Base-by-base conservation (phyloP, 257 asterid species). In the Nicotiana knightiana region DNA sequence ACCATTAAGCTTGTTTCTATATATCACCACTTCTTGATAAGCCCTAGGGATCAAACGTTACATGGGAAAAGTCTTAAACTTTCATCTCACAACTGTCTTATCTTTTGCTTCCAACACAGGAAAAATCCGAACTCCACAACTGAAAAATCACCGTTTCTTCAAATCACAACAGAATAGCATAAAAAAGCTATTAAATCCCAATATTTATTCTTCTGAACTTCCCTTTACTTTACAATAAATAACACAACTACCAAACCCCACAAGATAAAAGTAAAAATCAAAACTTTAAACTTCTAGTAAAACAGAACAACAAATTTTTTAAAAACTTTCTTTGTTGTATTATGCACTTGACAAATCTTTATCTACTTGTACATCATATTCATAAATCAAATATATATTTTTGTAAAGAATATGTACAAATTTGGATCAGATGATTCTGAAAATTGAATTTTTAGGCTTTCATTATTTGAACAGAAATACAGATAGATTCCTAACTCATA, bases 221-320 rank as follows among this genome's bases (percentile, higher is more conserved):
- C 24, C 43, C 53, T 53, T 37, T 12, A 73, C 35, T 64, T 13
- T 28, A 30, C 70, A 12, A 64, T 28, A 64, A 64, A 28, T 26
- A 73, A 73, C 79, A 5, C 62, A 86, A 86, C 84, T 84, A 87
- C 80, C 81, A 85, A 89, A 86, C 87, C 88, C 78, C 85, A 53
- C 80, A 70, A 82, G 18, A 58, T 57, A 59, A 70, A 83, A 33
- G 11, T 16, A 63, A 39, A 66, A 67, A 75, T 71, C 32, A 35
- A 83, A 73, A 15, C 82, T 59, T 48, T 77, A 77, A 63, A 81
- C 81, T 77, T 64, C 77, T 71, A 43, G 51, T 43, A 87, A 84
- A 82, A 85, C 90, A 77, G 86, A 88, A 83, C 91, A 91, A 89
- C 91, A 89, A 90, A 85, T 83, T 80, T 83, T 81, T 86, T 82